Evolutionary conservation across 805 yeast genomes (phyloP), one percentile per base, ranked within the genome.

Genomic region (Kuraishia capsulata): DNA sequence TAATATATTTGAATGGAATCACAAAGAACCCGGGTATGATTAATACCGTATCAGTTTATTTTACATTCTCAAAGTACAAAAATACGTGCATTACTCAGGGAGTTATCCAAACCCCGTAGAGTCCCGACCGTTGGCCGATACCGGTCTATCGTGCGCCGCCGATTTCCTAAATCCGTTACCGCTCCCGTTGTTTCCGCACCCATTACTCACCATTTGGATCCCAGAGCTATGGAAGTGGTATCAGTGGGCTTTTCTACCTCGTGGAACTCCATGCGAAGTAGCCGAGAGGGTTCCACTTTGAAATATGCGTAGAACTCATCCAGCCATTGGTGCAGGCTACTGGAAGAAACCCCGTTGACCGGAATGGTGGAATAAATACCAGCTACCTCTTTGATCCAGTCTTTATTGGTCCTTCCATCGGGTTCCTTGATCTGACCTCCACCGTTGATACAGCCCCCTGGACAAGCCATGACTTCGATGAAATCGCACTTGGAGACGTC

Each of bases 381-480:
- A 16, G 55, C 50, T 4, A 67, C 66, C 19, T 57, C 45, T 8
- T 48, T 48, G 18, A 71, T 53, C 80, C 76, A 74, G 14, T 57
- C 65, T 53, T 76, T 64, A 23, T 44, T 33, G 4, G 42, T 23
- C 0, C 47, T 47, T 4, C 54, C 68, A 1, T 49, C 45, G 1
- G 76, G 75, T 4, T 66, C 67, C 4, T 74, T 69, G 16, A 87
- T 71, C 50, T 88, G 89, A 0, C 98, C 98, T 18, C 98, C 97
- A 9, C 98, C 98, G 52, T 90, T 92, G 40, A 89, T 84, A 53
- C 97, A 92, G 1, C 98, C 98, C 21, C 86, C 88, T 4, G 98
- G 98, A 57, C 98, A 92, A 1, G 98, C 98, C 96, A 88, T 90
- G 33, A 92, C 82, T 51, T 92, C 98, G 4, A 90, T 84, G 48